Base-by-base conservation (phyloP, 805 yeast species). In the Peterozyma toletana region DNA sequence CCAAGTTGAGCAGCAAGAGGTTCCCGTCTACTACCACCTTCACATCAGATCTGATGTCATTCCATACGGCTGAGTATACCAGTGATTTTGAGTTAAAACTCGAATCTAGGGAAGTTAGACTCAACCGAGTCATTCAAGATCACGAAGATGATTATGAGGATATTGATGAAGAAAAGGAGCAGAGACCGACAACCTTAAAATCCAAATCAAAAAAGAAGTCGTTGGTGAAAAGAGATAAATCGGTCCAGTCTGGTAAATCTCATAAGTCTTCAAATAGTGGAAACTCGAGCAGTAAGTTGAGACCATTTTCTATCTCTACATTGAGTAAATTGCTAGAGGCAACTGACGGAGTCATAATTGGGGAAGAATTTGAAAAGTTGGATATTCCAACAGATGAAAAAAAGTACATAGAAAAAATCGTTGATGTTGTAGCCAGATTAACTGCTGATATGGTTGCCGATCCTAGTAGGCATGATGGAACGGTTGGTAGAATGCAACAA, bases 381-480 rank as follows among this genome's bases (percentile, higher is more conserved):
- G 85, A 83, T 34, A 70, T 89, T 50, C 89, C 91, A 9, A 64
- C 73, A 0, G 83, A 82, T 47, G 96, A 89, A 55, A 83, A 85
- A 51, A 82, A 78, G 53, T 69, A 90, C 35, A 68, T 91, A 37
- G 97, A 91, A 56, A 80, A 87, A 60, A 78, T 91, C 40, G 85
- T 91, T 3, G 96, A 89, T 55, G 81, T 95, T 2, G 68, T 91
- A 39, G 82, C 93, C 35, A 73, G 93, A 53, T 72, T 93, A 46
- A 88, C 96, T 2, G 87, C 90, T 42, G 96, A 89, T 56, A 88
- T 93, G 86, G 84, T 89, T 43, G 59, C 86, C 44, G 96, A 91
- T 59, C 87, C 87, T 29, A 78, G 77, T 29, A 77, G 93, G 54
- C 82, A 84, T 46, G 81, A 80, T 13, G 88, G 87, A 48, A 96